Base-by-base conservation (phyloP, 2,329 filamentous ascomycete genomes). In the Hypoxylon sp. region DNA sequence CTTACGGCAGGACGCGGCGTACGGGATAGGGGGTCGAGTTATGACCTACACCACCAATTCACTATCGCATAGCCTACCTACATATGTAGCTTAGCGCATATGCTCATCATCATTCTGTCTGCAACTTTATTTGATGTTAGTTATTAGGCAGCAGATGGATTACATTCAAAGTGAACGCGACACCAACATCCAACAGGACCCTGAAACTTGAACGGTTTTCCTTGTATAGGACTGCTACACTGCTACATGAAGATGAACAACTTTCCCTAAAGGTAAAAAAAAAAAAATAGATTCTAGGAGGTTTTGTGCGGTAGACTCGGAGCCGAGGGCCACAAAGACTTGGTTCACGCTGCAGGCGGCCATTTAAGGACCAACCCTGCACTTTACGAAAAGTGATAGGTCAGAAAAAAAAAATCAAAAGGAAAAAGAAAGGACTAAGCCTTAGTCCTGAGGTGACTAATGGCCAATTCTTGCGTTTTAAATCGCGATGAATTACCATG, bases 291-390 rank as follows among this genome's bases (percentile, higher is more conserved):
- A 15, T 37, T 8, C 27, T 21, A 57, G 31, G 31, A 51, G 58
- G 44, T 46, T 56, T 68, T 57, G 10, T 56, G 47, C 56, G 66
- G 65, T 44, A 69, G 47, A 46, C 48, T 71, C 61, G 67, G 67
- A 63, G 69, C 67, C 69, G 69, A 69, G 61, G 52, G 50, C 32
- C 58, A 63, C 32, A 48, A 62, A 65, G 66, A 50, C 63, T 65
- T 69, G 69, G 69, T 71, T 71, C 69, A 47, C 52, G 63, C 67
- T 71, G 69, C 69, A 67, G 58, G 54, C 47, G 69, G 29, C 69
- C 69, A 65, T 69, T 71, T 69, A 54, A 32, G 67, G 63, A 67
- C 62, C 46, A 71, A 71, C 66, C 62, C 46, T 67, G 64, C 58
- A 51, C 54, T 47, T 24, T 57, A 21, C 10, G 55, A 69, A 56